phyloP scores from a whole-genome alignment of 2,329 filamentous ascomycete genomes.

The Epichloe gansuensis region DNA sequence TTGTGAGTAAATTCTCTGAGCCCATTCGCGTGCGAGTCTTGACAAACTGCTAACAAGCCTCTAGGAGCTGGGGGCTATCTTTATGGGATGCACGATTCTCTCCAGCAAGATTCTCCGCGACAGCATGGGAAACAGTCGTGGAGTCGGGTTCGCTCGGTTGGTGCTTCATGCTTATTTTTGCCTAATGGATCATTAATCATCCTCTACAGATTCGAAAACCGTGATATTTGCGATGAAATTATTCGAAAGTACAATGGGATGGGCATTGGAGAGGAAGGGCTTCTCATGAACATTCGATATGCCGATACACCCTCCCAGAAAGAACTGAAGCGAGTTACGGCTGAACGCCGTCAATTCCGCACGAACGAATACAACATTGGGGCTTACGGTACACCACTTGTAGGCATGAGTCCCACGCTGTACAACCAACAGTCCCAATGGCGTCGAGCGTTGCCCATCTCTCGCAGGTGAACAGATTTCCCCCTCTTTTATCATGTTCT shows the following conservation, averaged over 20 bases:
- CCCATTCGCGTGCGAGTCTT: too few relatives aligned
- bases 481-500: neutral
- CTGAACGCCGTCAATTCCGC: constrained; percentile 87
- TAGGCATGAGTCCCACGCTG: constrained; percentile 36
- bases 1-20: constrained; percentile 40
- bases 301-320: constrained; percentile 96
- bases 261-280: constrained; percentile 61
- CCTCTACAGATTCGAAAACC: constrained; percentile 63
- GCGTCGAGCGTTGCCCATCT: constrained; percentile 19
- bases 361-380: constrained; percentile 87
- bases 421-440: constrained; percentile 26
- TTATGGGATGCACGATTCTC: constrained; percentile 68
- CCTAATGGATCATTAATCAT: neutral
- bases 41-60: constrained; percentile 5
- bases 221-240: constrained; percentile 81
- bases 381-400: constrained; percentile 51
- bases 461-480: constrained; percentile 19
- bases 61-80: constrained; percentile 67
- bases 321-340: constrained; percentile 88
- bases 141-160: constrained; percentile 93
- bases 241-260: constrained; percentile 78
- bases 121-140: constrained; percentile 81
- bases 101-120: constrained; percentile 95
- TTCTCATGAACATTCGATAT: constrained; percentile 87
- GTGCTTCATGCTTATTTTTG: constrained; percentile 13